Evolutionary conservation across 768 basidiomycete species (phyloP).

Genomic region (Mycena vitilis): DNA sequence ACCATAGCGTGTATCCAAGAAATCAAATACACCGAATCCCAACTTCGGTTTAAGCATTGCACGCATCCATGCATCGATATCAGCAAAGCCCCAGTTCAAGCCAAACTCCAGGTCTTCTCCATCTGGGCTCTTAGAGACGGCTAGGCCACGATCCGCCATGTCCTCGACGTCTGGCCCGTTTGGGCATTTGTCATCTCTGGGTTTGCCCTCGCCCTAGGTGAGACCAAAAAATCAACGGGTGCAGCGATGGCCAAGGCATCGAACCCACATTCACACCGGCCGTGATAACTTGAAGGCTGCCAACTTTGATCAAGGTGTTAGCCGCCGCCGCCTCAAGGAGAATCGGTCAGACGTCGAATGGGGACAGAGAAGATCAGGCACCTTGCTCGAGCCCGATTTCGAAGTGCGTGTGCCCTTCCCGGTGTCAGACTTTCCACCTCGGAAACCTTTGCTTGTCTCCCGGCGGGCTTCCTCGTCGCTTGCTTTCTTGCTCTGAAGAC

Average conservation of each 20-base stretch:
- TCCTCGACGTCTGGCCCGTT: slow-evolving; percentile 2
- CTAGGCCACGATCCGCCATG: not conserved
- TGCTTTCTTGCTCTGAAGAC: slow-evolving; percentile 1
- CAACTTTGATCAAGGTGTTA: not conserved
- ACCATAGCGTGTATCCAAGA: slow-evolving; percentile 3
- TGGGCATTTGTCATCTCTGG: not conserved
- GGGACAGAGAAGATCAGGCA: not conserved
- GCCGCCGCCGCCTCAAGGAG: not conserved
- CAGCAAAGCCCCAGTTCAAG: not conserved
- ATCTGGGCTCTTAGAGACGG: slow-evolving; percentile 2
- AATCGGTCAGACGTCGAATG: not conserved
- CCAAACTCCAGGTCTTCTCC: slow-evolving; percentile 1
- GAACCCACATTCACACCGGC: slow-evolving; percentile 7
- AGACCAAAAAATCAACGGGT: not conserved
- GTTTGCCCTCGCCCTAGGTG: not conserved
- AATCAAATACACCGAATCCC: not conserved
- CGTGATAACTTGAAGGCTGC: not conserved
- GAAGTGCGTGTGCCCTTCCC: not conserved
- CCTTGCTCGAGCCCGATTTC: not conserved
- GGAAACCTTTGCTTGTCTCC: slow-evolving; percentile 4
- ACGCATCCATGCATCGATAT: not conserved
- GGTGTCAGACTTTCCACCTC: not conserved
- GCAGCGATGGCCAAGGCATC: too few species aligned
- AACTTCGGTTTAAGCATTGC: not conserved
- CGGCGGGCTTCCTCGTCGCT: not conserved